Evolutionary conservation across 768 basidiomycete genomes (phyloP).

Genomic region (Sporobolomyces phaffii): DNA sequence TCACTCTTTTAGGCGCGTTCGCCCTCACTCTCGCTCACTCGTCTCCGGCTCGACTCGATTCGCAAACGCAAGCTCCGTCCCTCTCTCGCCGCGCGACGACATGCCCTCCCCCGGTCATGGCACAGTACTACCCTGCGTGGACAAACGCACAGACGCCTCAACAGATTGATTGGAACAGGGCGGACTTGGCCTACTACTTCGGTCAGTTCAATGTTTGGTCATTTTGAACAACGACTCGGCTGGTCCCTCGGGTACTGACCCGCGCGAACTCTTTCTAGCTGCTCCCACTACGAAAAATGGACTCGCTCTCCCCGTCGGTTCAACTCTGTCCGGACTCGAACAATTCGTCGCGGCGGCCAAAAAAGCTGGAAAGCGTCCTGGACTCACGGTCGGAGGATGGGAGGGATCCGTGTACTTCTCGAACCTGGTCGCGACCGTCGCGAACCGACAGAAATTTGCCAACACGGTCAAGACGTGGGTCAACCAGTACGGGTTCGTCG

Average conservation of each 20-base stretch:
- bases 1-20: background rate
- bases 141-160: background rate
- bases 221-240: background rate
- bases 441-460: constrained; percentile 9
- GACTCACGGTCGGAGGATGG: constrained; percentile 26
- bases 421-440: constrained; percentile 16
- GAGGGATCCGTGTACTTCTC: constrained; percentile 27
- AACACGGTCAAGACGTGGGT: constrained; percentile 15
- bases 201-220: background rate
- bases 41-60: background rate
- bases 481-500: constrained; percentile 3
- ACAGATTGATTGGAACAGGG: constrained; percentile 6
- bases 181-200: constrained; percentile 23
- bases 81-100: background rate
- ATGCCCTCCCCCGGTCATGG: constrained; percentile 4
- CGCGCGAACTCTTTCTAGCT: background rate
- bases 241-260: too few species aligned
- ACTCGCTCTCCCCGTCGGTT: background rate
- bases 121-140: constrained; percentile 23
- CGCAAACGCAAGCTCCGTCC: background rate
- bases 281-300: constrained; percentile 4
- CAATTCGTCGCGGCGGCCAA: background rate
- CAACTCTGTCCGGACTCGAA: constrained; percentile 1
- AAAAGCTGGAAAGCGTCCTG: constrained; percentile 6
- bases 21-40: background rate